Base-by-base conservation (phyloP, 2,329 filamentous ascomycete species). In the Corniculantispora saksenae region DNA sequence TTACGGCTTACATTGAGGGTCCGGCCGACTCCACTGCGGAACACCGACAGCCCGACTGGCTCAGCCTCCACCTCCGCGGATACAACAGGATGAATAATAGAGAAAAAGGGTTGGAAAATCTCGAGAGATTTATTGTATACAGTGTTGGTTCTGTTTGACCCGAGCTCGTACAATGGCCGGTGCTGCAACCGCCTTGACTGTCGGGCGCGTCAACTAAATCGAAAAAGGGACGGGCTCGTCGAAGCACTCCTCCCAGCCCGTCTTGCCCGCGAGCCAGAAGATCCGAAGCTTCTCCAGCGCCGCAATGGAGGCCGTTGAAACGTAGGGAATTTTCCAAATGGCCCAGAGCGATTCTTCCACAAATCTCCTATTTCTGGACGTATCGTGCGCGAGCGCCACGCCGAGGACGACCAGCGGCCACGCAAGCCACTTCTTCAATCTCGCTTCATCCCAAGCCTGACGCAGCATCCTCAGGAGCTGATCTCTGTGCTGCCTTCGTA, bases 1-100 rank as follows among this genome's bases (percentile, higher is more conserved):
- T 43, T 62, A 13, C 48, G 60, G 60, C 60, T 63, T 63, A 63
- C 60, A 56, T 43, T 13, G 32, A 51, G 57, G 57, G 45, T 51
- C 45, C 47, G 7, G 43, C 3, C 10, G 17, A 60, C 57, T 25
- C 57, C 57, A 60, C 57, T 38, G 13, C 57, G 43, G 45, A 25
- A 35, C 51, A 13, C n/a, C 27, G 60, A 27, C 29, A 35, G 51
- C 12, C 51, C 51, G 29, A 43, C 38, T 43, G 3, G 38, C 38
- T 43, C 38, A 43, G 38, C 17, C 38, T 7, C 38, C 10, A 43
- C 4, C 4, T 13, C 6, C 17, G 17, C 38, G 38, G 38, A 43
- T 43, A 38, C 35, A n/a, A n/a, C n/a, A n/a, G n/a, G n/a, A n/a
- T n/a, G n/a, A 32, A 32, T 32, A 10, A 32, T 32, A 32, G 6